These are phyloP conservation scores for Pleurotus salmoneostramineus DNA, from an alignment of 768 basidiomycete species.

Conservation along the genomic window DNA sequence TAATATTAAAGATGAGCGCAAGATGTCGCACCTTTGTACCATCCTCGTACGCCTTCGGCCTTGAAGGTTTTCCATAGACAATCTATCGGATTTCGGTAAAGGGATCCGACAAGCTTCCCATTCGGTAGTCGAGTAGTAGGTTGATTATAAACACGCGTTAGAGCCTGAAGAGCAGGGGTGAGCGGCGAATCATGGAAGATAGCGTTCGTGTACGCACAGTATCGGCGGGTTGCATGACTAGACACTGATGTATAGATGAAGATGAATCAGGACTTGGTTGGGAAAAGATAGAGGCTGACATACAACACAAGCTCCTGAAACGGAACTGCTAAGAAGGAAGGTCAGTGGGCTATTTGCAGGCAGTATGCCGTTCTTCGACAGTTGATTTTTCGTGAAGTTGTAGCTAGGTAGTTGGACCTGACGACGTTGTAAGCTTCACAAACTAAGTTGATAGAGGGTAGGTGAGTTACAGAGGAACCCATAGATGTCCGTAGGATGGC, in stretches of 20 bases:
- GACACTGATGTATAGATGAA: constrained; percentile 43
- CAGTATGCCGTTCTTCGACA: constrained; percentile 65
- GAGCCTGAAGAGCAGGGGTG: constrained; percentile 40
- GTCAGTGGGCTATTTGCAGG: constrained; percentile 81
- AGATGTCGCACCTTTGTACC: constrained; percentile 79
- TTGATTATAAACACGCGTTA: constrained; percentile 97
- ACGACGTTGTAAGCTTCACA: neutral
- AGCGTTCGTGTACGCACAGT: constrained; percentile 39
- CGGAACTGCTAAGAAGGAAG: constrained; percentile 81
- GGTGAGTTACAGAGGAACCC: constrained; percentile 72
- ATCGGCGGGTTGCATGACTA: constrained; percentile 94
- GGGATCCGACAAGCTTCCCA: constrained; percentile 66
- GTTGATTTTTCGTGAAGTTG: constrained; percentile 83
- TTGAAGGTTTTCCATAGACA: constrained; percentile 96
- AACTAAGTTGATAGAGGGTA: neutral
- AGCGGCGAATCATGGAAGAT: constrained; percentile 1
- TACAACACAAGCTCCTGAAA: constrained; percentile 92
- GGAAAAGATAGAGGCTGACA: constrained; percentile 22
- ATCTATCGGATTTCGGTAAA: constrained; percentile 92
- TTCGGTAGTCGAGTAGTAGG: constrained; percentile 69
- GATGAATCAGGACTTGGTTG: neutral
- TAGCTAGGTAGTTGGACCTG: constrained; percentile 95
- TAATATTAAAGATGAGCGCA: no score
- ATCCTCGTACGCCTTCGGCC: constrained; percentile 86
- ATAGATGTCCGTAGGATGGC: constrained; percentile 92